These are phyloP conservation scores for Scenedesmus sp. DNA, from an alignment of 163 green algal genomes.

Conservation along the genomic window DNA sequence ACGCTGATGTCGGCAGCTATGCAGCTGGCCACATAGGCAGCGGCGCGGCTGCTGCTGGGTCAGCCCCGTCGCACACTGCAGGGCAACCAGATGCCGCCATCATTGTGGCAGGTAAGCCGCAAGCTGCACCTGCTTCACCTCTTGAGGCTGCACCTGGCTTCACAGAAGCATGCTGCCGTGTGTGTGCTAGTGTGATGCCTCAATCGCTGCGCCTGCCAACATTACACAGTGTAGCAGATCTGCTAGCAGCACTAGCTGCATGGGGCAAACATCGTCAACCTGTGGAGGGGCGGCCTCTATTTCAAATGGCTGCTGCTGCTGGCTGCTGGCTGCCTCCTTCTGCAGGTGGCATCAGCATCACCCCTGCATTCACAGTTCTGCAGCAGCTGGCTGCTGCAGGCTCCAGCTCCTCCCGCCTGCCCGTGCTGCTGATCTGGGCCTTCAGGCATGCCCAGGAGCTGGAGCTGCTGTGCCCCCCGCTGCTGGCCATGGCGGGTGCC, in stretches of 20 bases:
- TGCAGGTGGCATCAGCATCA: constrained; percentile 26
- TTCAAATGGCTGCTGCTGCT: background rate
- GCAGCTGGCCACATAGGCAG: background rate
- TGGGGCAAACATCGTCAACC: background rate
- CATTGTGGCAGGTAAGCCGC: constrained; percentile 16
- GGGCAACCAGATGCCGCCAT: background rate
- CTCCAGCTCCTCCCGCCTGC: background rate
- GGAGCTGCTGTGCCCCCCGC: constrained; percentile 16
- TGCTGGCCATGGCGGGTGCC: constrained; percentile 7
- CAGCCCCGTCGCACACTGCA: background rate
- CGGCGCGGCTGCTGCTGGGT: background rate
- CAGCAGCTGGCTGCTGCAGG: constrained; percentile 1
- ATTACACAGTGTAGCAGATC: no score
- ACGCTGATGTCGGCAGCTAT: background rate
- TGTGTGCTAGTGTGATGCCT: no score
- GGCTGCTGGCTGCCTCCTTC: no score
- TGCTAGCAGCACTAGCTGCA: no score
- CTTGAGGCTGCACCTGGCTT: no score
- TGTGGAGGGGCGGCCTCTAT: no score
- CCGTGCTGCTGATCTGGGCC: constrained; percentile 6
- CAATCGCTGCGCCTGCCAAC: no score
- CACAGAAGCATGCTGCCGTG: no score
- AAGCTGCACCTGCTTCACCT: no score
- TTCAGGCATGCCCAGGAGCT: background rate
- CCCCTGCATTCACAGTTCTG: background rate